phyloP scores from a whole-genome alignment of 2,329 filamentous ascomycete species.

The Thielaviopsis populi region DNA sequence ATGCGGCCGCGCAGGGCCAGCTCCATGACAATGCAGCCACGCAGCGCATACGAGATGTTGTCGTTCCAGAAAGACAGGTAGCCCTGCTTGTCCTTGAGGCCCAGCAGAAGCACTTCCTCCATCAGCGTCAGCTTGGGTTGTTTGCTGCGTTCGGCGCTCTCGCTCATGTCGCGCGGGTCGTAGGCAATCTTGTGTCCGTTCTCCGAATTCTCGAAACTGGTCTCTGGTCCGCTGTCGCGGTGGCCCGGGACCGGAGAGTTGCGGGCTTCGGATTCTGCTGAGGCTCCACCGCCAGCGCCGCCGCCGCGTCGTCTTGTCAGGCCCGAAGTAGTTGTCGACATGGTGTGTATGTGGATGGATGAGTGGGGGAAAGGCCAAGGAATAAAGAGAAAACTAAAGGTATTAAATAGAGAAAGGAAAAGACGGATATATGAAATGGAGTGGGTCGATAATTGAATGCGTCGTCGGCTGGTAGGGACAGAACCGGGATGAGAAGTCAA shows the following conservation, averaged over 20 bases:
- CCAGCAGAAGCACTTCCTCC: conserved; percentile 92
- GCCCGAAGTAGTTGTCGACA: conserved; percentile 27
- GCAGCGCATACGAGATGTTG: conserved; percentile 95
- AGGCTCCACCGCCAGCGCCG: conserved; percentile 44
- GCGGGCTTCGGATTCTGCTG: conserved; percentile 36
- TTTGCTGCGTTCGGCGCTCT: conserved; percentile 90
- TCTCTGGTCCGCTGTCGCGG: conserved; percentile 50
- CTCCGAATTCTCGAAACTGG: conserved; percentile 79
- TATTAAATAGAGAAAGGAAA: background rate
- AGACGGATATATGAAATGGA: background rate
- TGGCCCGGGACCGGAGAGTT: conserved; percentile 34
- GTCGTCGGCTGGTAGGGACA: background rate
- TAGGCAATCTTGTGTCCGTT: conserved; percentile 98
- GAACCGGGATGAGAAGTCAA: background rate
- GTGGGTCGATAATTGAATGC: background rate
- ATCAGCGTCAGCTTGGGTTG: conserved; percentile 97
- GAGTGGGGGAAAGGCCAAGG: background rate
- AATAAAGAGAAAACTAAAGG: background rate
- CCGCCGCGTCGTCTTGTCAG: conserved; percentile 54
- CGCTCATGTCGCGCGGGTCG: conserved; percentile 91
- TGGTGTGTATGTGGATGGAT: background rate
- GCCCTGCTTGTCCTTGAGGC: conserved; percentile 95
- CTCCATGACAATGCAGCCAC: conserved; percentile 97
- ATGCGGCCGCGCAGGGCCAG: conserved; percentile 89
- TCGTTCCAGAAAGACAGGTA: conserved; percentile 99